Evolutionary conservation across 129 eudicot species (phyloP).

Genomic region (Flaveria trinervia): DNA sequence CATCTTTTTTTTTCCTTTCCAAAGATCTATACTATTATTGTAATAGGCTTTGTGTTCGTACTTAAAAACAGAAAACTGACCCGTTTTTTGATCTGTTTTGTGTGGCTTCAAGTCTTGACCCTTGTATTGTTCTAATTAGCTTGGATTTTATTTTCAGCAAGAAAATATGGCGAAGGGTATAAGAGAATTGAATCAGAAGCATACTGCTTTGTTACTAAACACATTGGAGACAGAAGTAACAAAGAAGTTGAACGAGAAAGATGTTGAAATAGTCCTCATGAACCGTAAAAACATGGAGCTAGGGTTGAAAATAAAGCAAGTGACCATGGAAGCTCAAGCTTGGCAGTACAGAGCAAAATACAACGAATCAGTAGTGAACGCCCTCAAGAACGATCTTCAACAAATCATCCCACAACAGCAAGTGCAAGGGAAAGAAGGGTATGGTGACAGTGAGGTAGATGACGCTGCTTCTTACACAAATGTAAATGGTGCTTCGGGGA

Average conservation of each 20-base stretch:
- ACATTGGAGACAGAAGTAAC: constrained; percentile 57
- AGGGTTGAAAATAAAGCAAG: constrained; percentile 60
- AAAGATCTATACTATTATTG: background rate
- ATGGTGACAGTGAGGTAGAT: constrained; percentile 66
- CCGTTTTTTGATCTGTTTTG: background rate
- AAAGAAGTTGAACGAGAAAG: constrained; percentile 56
- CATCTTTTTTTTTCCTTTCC: background rate
- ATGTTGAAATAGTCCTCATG: constrained; percentile 53
- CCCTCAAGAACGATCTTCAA: constrained; percentile 61
- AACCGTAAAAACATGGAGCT: constrained; percentile 63
- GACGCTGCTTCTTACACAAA: constrained; percentile 58
- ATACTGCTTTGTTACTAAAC: constrained; percentile 48
- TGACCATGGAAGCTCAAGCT: constrained; percentile 57
- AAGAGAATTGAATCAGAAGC: constrained; percentile 57
- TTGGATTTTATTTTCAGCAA: constrained; percentile 36
- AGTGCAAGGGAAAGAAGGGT: constrained; percentile 55
- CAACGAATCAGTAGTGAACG: constrained; percentile 67
- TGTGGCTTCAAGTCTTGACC: background rate
- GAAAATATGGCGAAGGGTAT: constrained; percentile 57
- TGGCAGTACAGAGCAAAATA: constrained; percentile 79
- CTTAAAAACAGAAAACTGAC: background rate
- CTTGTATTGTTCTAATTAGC: background rate
- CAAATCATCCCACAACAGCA: constrained; percentile 51
- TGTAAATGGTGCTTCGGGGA: constrained; percentile 9
- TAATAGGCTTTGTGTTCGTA: background rate